These are phyloP conservation scores for Entelexis paramagnoliae DNA, from an alignment of 1,139 yeast species.

Conservation along the genomic window DNA sequence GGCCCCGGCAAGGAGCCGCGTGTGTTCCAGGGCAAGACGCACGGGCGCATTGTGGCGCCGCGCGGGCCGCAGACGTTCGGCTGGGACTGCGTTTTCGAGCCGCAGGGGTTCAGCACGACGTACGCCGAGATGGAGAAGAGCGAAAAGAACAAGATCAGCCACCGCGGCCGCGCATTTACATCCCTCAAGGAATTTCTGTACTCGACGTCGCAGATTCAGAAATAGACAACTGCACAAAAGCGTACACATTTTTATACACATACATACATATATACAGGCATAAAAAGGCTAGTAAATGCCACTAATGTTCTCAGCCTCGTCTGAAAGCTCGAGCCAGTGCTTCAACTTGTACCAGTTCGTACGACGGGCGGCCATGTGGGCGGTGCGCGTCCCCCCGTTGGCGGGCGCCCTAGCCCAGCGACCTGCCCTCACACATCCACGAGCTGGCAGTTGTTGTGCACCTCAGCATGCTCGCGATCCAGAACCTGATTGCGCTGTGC, in stretches of 20 bases:
- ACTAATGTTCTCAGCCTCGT: too few species aligned
- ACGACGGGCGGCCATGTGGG: too few species aligned
- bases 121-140: conserved; percentile 78
- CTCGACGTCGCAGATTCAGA: neutral
- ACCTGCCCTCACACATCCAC: neutral
- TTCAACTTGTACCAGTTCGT: too few species aligned
- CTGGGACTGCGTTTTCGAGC: conserved; percentile 88
- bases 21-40: conserved; percentile 75
- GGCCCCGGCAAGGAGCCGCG: conserved; percentile 64
- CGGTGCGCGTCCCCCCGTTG: neutral
- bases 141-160: conserved; percentile 72
- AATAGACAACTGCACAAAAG: too few species aligned
- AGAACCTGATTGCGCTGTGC: neutral
- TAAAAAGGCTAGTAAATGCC: too few species aligned
- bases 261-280: too few species aligned
- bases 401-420: neutral
- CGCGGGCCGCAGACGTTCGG: conserved; percentile 80
- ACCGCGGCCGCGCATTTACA: conserved; percentile 71
- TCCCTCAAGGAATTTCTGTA: conserved; percentile 53
- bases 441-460: neutral
- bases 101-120: conserved; percentile 55
- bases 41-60: conserved; percentile 65
- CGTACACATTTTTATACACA: too few species aligned
- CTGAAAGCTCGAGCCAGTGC: too few species aligned
- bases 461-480: neutral